Conservation (phyloP, 495 filamentous ascomycete genomes). For the Rhypophila decipiens region DNA sequence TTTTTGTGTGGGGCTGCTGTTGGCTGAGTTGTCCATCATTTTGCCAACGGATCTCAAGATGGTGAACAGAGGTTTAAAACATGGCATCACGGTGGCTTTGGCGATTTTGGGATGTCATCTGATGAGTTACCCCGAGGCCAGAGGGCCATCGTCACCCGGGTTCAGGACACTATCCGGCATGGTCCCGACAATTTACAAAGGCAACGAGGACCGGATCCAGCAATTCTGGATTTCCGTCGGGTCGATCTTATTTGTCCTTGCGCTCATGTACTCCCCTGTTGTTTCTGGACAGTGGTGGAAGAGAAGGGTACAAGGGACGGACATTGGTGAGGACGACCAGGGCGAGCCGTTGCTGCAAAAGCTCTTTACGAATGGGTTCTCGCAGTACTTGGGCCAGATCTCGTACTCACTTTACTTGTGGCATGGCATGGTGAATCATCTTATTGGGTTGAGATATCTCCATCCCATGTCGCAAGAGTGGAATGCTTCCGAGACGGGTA, state of each 20-base stretch:
- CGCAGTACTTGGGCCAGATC: slow-evolving; percentile 10
- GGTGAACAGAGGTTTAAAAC: neutral
- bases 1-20: slow-evolving; percentile 6
- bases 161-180: neutral
- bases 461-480: slow-evolving; percentile 2
- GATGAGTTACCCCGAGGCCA: neutral
- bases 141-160: slow-evolving; percentile 1
- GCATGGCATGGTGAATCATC: slow-evolving; percentile 4
- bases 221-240: slow-evolving; percentile 6
- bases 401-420: slow-evolving; percentile 9
- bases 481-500: neutral
- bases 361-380: slow-evolving; percentile 1
- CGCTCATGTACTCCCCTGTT: slow-evolving; percentile 2
- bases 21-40: slow-evolving; percentile 5
- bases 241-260: slow-evolving; percentile 1
- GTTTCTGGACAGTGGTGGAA: neutral
- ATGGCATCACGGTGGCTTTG: neutral
- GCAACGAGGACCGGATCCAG: slow-evolving; percentile 2
- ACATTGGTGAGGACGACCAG: neutral
- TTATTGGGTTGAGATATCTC: slow-evolving; percentile 1
- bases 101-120: neutral
- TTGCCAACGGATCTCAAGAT: neutral
- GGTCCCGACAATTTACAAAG: neutral
- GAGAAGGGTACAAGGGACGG: neutral
- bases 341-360: slow-evolving; percentile 1